Evolutionary conservation across 2,329 filamentous ascomycete genomes (phyloP).

Genomic region (Herpotrichia juniperi): DNA sequence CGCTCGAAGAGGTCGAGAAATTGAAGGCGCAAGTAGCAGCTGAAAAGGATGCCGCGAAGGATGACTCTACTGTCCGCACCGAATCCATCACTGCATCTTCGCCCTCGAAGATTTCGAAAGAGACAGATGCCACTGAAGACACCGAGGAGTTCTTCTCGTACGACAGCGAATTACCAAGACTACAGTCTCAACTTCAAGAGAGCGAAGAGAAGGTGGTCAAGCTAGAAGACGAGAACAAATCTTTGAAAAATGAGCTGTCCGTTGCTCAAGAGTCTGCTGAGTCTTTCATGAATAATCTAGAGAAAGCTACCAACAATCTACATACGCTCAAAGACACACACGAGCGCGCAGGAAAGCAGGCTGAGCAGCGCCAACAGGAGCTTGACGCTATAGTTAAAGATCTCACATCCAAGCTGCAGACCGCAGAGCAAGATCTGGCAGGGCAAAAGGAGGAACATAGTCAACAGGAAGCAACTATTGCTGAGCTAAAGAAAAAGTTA

Average conservation of each 20-base stretch:
- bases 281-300: constrained; percentile 62
- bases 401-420: constrained; percentile 35
- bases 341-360: constrained; percentile 47
- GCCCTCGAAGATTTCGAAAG: constrained; percentile 29
- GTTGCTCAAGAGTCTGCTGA: constrained; percentile 70
- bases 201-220: constrained; percentile 73
- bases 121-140: constrained; percentile 38
- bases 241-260: constrained; percentile 72
- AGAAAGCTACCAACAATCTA: constrained; percentile 70
- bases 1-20: constrained; percentile 68
- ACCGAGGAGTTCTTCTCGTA: constrained; percentile 89
- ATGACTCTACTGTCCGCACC: constrained; percentile 33
- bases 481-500: constrained; percentile 38
- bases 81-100: constrained; percentile 34
- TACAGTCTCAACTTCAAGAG: constrained; percentile 76
- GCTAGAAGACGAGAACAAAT: constrained; percentile 71
- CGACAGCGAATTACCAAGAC: constrained; percentile 81
- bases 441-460: constrained; percentile 48
- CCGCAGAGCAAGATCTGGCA: constrained; percentile 54
- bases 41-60: constrained; percentile 21
- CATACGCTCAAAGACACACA: constrained; percentile 60
- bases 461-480: constrained; percentile 50
- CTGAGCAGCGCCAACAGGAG: constrained; percentile 34
- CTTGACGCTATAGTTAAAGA: constrained; percentile 34
- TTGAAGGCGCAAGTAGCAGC: constrained; percentile 48